A percentile compares a stretch with the other conserved stretches of the same genome.
Evolutionary conservation across 140 eudicot genomes (phyloP).

Genomic region (Cichorium intybus): DNA sequence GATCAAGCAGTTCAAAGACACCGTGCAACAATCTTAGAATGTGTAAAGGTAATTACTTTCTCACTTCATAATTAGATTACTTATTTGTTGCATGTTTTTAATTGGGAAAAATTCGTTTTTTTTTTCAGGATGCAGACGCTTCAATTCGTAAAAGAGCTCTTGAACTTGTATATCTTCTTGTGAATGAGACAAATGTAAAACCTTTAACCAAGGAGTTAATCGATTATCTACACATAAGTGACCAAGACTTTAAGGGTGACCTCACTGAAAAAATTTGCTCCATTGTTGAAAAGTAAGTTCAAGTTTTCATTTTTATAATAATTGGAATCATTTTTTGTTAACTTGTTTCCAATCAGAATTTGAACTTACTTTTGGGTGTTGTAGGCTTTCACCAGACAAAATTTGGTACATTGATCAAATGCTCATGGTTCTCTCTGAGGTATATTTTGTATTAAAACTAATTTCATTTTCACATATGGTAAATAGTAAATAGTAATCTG

Average conservation of each 20-base stretch:
- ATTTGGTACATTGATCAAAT: slow-evolving; percentile 95
- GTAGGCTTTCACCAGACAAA: slow-evolving; percentile 87
- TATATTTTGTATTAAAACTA: no score
- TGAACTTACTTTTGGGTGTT: no score
- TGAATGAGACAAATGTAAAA: slow-evolving; percentile 85
- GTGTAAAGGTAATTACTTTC: slow-evolving; percentile 70
- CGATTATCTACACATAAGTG: slow-evolving; percentile 89
- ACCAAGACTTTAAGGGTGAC: slow-evolving; percentile 91
- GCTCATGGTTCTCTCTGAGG: slow-evolving; percentile 92
- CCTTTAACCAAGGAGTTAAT: slow-evolving; percentile 88
- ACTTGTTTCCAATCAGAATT: no score
- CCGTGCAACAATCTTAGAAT: slow-evolving; percentile 88
- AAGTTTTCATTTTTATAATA: background rate
- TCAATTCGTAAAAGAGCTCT: slow-evolving; percentile 98
- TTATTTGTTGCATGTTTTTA: background rate
- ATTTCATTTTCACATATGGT: no score
- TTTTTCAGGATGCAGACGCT: slow-evolving; percentile 92
- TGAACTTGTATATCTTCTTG: slow-evolving; percentile 90
- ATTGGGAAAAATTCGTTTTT: background rate
- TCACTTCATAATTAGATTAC: slow-evolving; percentile 6
- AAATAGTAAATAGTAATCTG: slow-evolving; percentile 52
- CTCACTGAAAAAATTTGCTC: slow-evolving; percentile 93
- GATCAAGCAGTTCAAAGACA: slow-evolving; percentile 99
- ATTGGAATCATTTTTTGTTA: background rate
- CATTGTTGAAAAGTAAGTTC: slow-evolving; percentile 92